A percentile compares a stretch with the other conserved stretches of the same genome.
Conservation (phyloP, 495 filamentous ascomycete species). For the Cenococcum geophilum region DNA sequence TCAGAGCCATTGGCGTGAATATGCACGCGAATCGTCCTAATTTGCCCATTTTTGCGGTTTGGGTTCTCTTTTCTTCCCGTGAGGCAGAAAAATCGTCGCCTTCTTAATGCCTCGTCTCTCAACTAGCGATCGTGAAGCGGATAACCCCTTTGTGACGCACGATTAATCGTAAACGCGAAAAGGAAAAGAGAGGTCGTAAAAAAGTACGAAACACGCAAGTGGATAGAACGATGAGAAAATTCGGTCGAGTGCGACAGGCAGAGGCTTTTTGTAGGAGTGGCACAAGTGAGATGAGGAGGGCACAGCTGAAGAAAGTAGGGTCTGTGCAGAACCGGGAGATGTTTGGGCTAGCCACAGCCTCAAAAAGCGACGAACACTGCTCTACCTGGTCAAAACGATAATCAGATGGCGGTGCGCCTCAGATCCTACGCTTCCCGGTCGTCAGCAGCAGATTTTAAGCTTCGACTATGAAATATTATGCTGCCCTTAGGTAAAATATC, state of each 20-base stretch:
- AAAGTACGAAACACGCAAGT: background rate
- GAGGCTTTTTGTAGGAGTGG: background rate
- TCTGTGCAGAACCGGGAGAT: background rate
- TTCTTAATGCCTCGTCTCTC: background rate
- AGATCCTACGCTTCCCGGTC: too few relatives aligned
- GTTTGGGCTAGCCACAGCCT: background rate
- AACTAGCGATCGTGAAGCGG: background rate
- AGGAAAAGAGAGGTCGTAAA: background rate
- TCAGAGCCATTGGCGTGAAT: constrained; percentile 69
- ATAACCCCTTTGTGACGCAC: background rate
- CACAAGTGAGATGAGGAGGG: background rate
- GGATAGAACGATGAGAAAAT: background rate
- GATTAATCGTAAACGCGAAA: background rate
- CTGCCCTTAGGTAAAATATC: too few relatives aligned
- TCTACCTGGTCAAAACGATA: background rate
- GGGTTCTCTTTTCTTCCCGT: constrained; percentile 5
- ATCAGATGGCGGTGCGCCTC: too few relatives aligned
- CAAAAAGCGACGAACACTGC: background rate
- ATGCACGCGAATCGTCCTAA: constrained; percentile 74
- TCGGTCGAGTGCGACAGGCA: background rate
- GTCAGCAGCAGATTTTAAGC: too few relatives aligned
- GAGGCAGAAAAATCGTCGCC: background rate
- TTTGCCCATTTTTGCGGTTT: constrained; percentile 54
- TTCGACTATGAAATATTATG: too few relatives aligned
- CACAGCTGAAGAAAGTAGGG: background rate